Conservation (phyloP, 129 eudicot genomes). For the Helianthus tuberosus region DNA sequence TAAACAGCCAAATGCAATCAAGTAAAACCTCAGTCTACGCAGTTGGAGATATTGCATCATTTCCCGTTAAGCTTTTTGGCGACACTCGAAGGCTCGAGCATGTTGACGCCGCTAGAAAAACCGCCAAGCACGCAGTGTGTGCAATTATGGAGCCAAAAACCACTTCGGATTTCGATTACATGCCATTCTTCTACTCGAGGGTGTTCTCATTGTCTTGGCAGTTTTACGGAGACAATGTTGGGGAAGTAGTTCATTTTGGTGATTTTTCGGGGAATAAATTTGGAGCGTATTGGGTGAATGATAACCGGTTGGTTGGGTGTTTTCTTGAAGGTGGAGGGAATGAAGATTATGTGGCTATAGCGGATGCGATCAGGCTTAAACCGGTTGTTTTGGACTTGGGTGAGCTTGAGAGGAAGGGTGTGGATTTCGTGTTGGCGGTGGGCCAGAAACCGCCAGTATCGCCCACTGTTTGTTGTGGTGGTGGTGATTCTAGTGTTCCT, state of each 20-base stretch:
- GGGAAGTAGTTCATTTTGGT: conserved; percentile 84
- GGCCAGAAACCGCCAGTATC: conserved; percentile 35
- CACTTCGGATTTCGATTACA: conserved; percentile 64
- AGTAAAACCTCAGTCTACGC: conserved; percentile 84
- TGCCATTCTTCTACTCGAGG: conserved; percentile 92
- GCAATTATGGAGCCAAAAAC: conserved; percentile 78
- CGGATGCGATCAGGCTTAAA: conserved; percentile 59
- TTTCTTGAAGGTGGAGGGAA: conserved; percentile 92
- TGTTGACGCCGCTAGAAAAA: conserved; percentile 81
- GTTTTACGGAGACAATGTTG: conserved; percentile 83
- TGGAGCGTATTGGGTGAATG: conserved; percentile 82
- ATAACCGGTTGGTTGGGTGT: conserved; percentile 72
- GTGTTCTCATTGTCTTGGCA: conserved; percentile 92
- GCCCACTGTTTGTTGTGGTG: conserved; percentile 15
- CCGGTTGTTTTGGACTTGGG: conserved; percentile 55
- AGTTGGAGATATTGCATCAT: conserved; percentile 83
- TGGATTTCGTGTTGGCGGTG: conserved; percentile 51
- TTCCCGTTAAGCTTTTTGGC: conserved; percentile 68
- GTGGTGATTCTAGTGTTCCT: conserved; percentile 1
- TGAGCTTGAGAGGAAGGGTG: conserved; percentile 62
- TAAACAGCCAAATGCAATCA: conserved; percentile 64
- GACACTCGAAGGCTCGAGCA: conserved; percentile 86
- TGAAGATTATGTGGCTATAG: conserved; percentile 76
- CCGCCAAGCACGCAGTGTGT: conserved; percentile 82
- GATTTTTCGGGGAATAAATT: conserved; percentile 69